Evolutionary conservation across 73 alveolate species (phyloP), one percentile per base, ranked within the genome.

Genomic region (Symbiodinium pilosum): DNA sequence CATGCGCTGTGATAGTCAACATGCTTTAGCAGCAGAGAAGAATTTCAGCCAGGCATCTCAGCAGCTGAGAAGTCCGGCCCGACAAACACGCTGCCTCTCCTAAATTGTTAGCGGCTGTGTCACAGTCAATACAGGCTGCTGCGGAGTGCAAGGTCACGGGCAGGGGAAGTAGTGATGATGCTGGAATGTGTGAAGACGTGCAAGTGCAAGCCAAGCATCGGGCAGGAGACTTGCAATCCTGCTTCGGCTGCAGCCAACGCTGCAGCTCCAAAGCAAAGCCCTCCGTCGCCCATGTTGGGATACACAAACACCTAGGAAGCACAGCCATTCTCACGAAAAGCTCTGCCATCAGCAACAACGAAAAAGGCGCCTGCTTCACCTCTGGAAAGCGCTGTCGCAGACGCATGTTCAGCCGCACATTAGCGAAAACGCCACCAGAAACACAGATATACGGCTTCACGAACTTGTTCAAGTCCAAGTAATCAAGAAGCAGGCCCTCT

Each of bases 271-370:
- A 77, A 38, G 26, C 87, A 77, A 16, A 77, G 87, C n/a, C 87
- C 87, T 32, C 34, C 87, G 30, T 77, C 87, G 36, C 87, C 87
- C 87, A 77, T 77, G 87, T 77, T 77, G 28, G 87, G 87, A 77
- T 39, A 77, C 38, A 77, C 47, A n/a, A 36, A 77, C 52, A 77
- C 87, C 52, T 77, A 44, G 20, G 40, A 34, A 47, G 59, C 59
- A 14, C 59, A 47, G 59, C 59, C 59, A 47, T 14, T 47, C 14
- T 47, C 59, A 47, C 14, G 59, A n/a, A n/a, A n/a, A n/a, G n/a
- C n/a, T n/a, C n/a, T n/a, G n/a, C n/a, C n/a, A 54, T 6, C 2
- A 26, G 73, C 28, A 54, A 54, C 73, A 54, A 30, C 73, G 26
- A 30, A 54, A 54, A 26, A 54, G 20, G 73, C 34, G 73, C 73